These are phyloP conservation scores for Avena eriantha DNA, from an alignment of 176 grass and related monocot genomes.

Conservation along the genomic window DNA sequence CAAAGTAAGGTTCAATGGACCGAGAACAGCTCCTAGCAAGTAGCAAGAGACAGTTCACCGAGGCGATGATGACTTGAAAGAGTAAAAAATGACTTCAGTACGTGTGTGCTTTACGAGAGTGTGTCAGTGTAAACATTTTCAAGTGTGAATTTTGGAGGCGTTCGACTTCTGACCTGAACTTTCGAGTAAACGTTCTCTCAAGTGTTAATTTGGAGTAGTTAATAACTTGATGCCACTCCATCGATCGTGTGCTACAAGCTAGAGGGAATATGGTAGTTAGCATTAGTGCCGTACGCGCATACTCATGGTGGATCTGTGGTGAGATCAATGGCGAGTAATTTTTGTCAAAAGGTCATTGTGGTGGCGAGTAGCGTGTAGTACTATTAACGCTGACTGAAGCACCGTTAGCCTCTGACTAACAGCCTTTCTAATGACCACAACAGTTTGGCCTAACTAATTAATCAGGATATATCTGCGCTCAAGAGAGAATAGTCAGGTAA, in stretches of 20 bases:
- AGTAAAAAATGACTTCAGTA: background rate
- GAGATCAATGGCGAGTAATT: background rate
- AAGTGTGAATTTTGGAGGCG: background rate
- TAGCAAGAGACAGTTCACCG: background rate
- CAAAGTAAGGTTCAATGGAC: background rate
- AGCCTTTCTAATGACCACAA: background rate
- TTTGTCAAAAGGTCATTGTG: background rate
- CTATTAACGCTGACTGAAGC: background rate
- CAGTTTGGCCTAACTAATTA: background rate
- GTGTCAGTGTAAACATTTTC: background rate
- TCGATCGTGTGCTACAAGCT: background rate
- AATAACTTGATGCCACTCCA: slow-evolving; percentile 10
- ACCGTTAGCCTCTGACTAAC: background rate
- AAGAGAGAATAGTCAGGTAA: no score
- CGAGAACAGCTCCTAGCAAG: background rate
- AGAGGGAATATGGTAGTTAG: background rate
- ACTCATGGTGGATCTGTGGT: background rate
- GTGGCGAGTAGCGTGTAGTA: background rate
- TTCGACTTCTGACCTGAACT: background rate
- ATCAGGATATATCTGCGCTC: no score
- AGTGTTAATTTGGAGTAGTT: background rate
- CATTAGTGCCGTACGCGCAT: background rate
- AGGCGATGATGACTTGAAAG: background rate
- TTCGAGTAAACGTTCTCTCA: background rate
- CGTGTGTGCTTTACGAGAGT: background rate